Evolutionary conservation across 83 land plant genomes (phyloP), one percentile per base, ranked within the genome.

Genomic region (Diphasiastrum complanatum): DNA sequence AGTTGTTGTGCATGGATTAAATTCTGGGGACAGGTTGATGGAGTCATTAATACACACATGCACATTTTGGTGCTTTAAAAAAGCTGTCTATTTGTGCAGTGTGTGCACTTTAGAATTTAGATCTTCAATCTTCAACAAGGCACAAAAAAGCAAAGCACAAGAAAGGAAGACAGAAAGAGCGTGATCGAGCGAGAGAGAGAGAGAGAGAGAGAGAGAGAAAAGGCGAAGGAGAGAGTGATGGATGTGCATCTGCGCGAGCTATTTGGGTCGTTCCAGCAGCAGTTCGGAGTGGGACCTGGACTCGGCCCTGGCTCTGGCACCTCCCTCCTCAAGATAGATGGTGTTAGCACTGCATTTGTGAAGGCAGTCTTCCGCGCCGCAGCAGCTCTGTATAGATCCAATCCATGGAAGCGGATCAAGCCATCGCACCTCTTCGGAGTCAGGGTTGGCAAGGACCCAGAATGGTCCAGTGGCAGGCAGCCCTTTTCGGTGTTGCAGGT

Each of bases 231-330:
- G 19, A 2, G 2, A 61, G 38, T 5, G 28, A 85, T 85, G 89
- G 89, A 85, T 51, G 66, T 53, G 45, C 89, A 85, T 60, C 60
- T 85, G 66, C 72, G 61, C 51, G 84, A 67, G 57, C 67, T 85
- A 22, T 81, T 85, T 65, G 78, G 66, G 20, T 54, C 67, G 41
- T 78, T 78, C 58, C 82, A 85, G 32, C 80, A 85, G 67, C 89
- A 85, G 32, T 85, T 85, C 58, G 85, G 89, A 4, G 32, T 76
- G n/a, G 71, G 71, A 18, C 79, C 83, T 25, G 88, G 82, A 8
- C 72, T 72, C 2, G 83, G 81, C 58, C 73, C 82, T 3, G 54
- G 77, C 40, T 78, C 81, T 45, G 85, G 76, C 20, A 63, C 75
- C 36, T 78, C 73, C 26, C 72, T 81, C 18, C 49, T 76, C 40